A percentile compares a stretch with the other conserved stretches of the same genome.
These are phyloP conservation scores for Eutrema heterophyllum DNA, from an alignment of 345 rosid genomes.

Conservation along the genomic window DNA sequence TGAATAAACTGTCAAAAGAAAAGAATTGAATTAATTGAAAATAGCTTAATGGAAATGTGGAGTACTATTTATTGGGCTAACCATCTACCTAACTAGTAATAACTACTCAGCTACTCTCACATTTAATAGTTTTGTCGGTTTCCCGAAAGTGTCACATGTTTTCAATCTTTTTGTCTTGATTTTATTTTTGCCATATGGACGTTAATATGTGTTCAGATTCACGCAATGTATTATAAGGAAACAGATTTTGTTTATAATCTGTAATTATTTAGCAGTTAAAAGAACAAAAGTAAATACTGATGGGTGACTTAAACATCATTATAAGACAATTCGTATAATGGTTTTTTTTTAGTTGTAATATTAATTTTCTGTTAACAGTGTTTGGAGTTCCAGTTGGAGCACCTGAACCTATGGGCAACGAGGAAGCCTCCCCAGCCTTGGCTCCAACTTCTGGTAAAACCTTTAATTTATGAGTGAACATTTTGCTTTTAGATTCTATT, in stretches of 20 bases:
- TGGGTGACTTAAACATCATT: not conserved
- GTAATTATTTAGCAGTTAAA: not conserved
- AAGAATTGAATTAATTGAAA: not conserved
- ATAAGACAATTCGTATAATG: not conserved
- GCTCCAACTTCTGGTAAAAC: conserved; percentile 22
- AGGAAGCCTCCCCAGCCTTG: conserved; percentile 15
- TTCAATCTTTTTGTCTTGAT: not conserved
- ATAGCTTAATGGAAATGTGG: not conserved
- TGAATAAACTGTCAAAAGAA: not conserved
- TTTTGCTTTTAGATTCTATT: not conserved
- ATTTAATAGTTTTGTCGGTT: conserved; percentile 5
- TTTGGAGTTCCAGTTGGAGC: conserved; percentile 29
- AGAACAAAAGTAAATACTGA: not conserved
- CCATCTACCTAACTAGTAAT: not conserved
- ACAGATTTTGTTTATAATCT: not conserved
- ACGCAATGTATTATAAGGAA: not conserved
- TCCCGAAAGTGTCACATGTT: not conserved
- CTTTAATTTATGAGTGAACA: not conserved
- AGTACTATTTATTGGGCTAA: not conserved
- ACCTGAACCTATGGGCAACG: conserved; percentile 16
- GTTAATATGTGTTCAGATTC: not conserved
- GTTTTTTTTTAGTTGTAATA: not conserved
- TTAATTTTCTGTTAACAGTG: conserved; percentile 5
- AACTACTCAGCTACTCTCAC: not conserved
- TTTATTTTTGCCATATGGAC: not conserved